Conservation (phyloP, 208 protist genomes). For the Trypanosoma avium region DNA sequence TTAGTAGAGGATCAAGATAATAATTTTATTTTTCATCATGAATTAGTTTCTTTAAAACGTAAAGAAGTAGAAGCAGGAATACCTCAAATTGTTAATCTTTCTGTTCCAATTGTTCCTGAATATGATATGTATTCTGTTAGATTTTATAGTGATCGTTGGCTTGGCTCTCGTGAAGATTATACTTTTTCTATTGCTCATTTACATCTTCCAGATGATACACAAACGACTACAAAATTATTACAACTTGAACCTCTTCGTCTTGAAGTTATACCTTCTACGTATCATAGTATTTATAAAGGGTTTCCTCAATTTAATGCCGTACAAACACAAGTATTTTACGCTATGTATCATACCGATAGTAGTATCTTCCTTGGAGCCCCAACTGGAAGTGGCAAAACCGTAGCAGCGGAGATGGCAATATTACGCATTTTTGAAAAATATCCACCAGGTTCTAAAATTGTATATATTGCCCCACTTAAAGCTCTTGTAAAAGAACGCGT, state of each 20-base stretch:
- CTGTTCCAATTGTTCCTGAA: conserved; percentile 96
- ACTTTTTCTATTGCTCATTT: conserved; percentile 94
- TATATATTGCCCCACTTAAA: conserved; percentile 99
- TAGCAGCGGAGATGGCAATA: conserved; percentile 98
- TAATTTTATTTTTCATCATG: conserved; percentile 94
- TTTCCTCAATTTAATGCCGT: conserved; percentile 99
- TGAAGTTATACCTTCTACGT: conserved; percentile 85
- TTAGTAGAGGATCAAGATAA: conserved; percentile 97
- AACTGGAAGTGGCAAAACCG: conserved; percentile 98
- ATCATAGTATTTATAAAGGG: conserved; percentile 84
- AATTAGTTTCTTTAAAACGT: conserved; percentile 72
- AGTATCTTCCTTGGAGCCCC: conserved; percentile 98
- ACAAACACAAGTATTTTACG: conserved; percentile 99
- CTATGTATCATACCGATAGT: conserved; percentile 97
- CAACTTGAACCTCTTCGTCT: conserved; percentile 94
- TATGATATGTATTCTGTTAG: conserved; percentile 97
- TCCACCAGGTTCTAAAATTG: conserved; percentile 88
- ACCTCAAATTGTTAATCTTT: conserved; percentile 92
- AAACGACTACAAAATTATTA: conserved; percentile 95
- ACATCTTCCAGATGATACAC: conserved; percentile 94
- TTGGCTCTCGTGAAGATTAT: conserved; percentile 87
- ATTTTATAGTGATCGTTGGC: conserved; percentile 95
- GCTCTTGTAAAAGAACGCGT: conserved; percentile 99
- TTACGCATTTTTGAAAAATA: conserved; percentile 93
- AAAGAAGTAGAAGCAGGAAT: conserved; percentile 80